Evolutionary conservation across 305 asterid species (phyloP), one percentile per base, ranked within the genome.

Genomic region (Solanum hybrid): DNA sequence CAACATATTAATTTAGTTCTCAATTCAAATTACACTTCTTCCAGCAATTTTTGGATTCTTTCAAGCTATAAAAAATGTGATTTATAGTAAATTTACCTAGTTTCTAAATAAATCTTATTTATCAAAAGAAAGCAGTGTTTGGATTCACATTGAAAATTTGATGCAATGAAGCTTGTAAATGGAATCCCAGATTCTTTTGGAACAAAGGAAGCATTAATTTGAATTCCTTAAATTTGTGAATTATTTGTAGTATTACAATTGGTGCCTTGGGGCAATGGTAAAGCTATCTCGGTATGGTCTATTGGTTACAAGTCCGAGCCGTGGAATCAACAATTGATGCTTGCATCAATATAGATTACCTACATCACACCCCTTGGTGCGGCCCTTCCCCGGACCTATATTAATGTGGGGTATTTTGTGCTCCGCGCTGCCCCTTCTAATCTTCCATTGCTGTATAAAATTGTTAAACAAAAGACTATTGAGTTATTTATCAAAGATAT

Each of bases 161-260:
- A 41, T 41, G 87, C 70, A 31, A 83, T 83, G 24, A 83, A 6
- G 27, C 87, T 82, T 82, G 37, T 82, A 41, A 11, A 10, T 83
- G 87, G 73, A 83, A 83, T 83, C 38, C 37, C 10, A 11, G 32
- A 37, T 81, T 41, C n/a, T 38, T 83, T 45, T 83, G 87, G 73
- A 41, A 26, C 72, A 41, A 31, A 9, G 73, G 87, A 83, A 83
- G 73, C 87, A 27, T 29, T 83, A 45, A 27, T 83, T 41, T 83
- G 73, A 83, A 41, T 51, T 81, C 73, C 87, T 83, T 83, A 83
- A 83, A 83, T 83, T 83, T 83, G 73, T 41, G 87, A 27, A 83
- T 29, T 83, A 29, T 27, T 41, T 83, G 26, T 27, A 83, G 73
- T 31, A 83, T 83, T 83, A 83, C 36, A 83, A 83, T 9, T 83